Evolutionary conservation across 1,284 basidiomycete species (phyloP).

Genomic region (Macrocybe sp.): DNA sequence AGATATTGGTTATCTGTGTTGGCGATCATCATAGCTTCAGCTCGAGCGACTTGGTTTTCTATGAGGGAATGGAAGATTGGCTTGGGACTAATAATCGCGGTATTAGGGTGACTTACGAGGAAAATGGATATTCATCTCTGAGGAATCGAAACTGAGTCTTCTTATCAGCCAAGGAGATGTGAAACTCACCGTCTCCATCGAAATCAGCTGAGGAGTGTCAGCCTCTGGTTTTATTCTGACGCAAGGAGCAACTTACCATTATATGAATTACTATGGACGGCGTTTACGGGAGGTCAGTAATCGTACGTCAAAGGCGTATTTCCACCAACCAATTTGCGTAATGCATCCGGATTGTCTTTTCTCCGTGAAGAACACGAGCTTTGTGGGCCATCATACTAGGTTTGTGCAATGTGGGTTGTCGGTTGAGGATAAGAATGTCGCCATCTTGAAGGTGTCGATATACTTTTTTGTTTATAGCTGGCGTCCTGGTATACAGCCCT

Average conservation of each 20-base stretch:
- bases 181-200: conserved; percentile 84
- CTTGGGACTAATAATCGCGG: neutral
- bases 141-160: conserved; percentile 3
- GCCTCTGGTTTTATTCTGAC: conserved; percentile 7
- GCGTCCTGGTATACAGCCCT: conserved; percentile 66
- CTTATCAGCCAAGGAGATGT: neutral
- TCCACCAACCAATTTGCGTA: conserved; percentile 91
- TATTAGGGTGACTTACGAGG: conserved; percentile 62
- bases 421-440: conserved; percentile 94
- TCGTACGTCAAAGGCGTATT: neutral
- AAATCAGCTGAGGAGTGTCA: conserved; percentile 76
- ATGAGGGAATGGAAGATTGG: conserved; percentile 10
- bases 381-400: conserved; percentile 99
- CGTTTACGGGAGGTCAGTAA: neutral
- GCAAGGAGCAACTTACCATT: conserved; percentile 56
- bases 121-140: conserved; percentile 99
- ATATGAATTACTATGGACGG: conserved; percentile 80
- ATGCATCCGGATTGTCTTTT: conserved; percentile 99
- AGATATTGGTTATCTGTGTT: conserved; percentile 99
- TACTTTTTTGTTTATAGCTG: conserved; percentile 93
- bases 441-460: conserved; percentile 94
- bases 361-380: conserved; percentile 88
- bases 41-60: conserved; percentile 92
- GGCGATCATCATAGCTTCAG: conserved; percentile 91
- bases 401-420: conserved; percentile 98